A percentile compares a stretch with the other conserved stretches of the same genome.
phyloP scores from a whole-genome alignment of 768 basidiomycete genomes.

The Cystofilobasidium ferigula region DNA sequence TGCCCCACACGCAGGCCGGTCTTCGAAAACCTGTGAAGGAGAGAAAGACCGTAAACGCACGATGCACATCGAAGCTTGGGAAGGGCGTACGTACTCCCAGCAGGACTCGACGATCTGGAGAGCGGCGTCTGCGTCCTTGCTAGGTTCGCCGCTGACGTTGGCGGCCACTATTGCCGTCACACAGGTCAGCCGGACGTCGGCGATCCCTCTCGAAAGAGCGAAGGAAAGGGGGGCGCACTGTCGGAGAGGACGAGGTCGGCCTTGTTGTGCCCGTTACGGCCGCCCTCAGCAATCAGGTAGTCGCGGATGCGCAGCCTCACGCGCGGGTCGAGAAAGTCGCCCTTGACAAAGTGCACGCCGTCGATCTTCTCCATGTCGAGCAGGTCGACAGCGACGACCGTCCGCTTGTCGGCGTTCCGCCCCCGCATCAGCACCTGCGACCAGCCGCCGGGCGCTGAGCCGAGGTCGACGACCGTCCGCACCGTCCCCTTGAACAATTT shows the following conservation, averaged over 20 bases:
- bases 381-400: slow-evolving; percentile 69
- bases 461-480: slow-evolving; percentile 41
- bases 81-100: slow-evolving; percentile 50
- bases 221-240: not conserved
- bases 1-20: slow-evolving; percentile 5
- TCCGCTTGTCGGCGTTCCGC: slow-evolving; percentile 30
- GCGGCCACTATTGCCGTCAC: slow-evolving; percentile 46
- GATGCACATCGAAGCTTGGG: slow-evolving; percentile 37
- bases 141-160: slow-evolving; percentile 61
- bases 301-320: slow-evolving; percentile 3
- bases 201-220: not conserved
- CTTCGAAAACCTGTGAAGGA: not conserved
- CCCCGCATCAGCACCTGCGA: slow-evolving; percentile 65
- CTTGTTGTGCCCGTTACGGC: slow-evolving; percentile 20
- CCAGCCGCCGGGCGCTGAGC: slow-evolving; percentile 71
- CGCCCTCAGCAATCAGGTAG: slow-evolving; percentile 9
- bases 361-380: slow-evolving; percentile 59
- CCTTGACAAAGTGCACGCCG: slow-evolving; percentile 61
- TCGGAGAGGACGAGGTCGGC: slow-evolving; percentile 19
- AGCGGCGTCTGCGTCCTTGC: slow-evolving; percentile 55
- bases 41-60: slow-evolving; percentile 34
- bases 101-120: slow-evolving; percentile 66
- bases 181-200: too few species aligned
- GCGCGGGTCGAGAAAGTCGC: slow-evolving; percentile 56
- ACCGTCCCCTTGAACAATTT: slow-evolving; percentile 45